Base-by-base conservation (phyloP, 163 green algal species). In the Chlorella variabilis region DNA sequence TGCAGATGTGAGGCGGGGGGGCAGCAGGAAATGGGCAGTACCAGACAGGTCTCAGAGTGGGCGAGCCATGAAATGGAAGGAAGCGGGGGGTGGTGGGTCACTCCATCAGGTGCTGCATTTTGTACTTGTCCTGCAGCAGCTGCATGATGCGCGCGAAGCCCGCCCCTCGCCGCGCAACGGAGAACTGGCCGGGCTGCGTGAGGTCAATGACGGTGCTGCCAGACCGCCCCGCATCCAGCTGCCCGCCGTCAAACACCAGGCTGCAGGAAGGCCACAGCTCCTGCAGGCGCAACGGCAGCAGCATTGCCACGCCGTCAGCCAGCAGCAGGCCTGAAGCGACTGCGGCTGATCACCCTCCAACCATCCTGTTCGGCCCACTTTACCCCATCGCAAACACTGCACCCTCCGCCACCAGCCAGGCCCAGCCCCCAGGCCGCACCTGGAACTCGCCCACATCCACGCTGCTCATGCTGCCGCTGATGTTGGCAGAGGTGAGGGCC, bases 171-270 rank as follows among this genome's bases (percentile, higher is more conserved):
- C 90, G 81, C 27, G 87, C 13, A 11, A 93, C 84, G 27, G 20
- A 59, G 71, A 89, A 88, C 51, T 17, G 27, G 27, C 69, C 56
- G 3, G 67, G 54, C 41, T 39, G 27, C 11, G 49, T 84, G 11
- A 96, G 83, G 78, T 96, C 91, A 8, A 96, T 41, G 7, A 96
- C 82, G 11, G 91, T 96, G 20, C 91, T 95, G 18, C 93, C 93
- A 3, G 70, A 39, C 27, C 85, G 82, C 4, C 67, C 82, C 4
- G 38, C 62, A 18, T 41, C 62, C 41, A 91, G 41, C 27, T 17
- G n/a, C 8, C 89, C 82, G n/a, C 65, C 85, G 48, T 97, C 90
- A 87, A 94, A 95, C 25, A 97, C 90, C 0, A 88, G 84, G 27
- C 71, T 85, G 83, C 92, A 96, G n/a, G 68, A 31, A 1, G 80